phyloP scores from a whole-genome alignment of 768 basidiomycete genomes.

The Megacollybia marginata region DNA sequence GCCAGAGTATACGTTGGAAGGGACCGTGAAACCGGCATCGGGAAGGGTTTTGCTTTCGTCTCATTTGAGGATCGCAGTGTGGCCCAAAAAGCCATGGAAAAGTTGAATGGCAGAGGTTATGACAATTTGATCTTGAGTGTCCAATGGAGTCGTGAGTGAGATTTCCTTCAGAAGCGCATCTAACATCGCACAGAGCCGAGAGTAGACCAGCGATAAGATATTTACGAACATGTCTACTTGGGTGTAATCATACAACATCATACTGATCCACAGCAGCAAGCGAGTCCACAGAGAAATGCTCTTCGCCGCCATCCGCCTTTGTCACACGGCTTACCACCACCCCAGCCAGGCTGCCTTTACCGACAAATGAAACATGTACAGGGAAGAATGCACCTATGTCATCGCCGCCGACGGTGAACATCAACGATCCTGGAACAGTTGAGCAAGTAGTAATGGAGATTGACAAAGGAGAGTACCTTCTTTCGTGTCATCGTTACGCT shows the following conservation, averaged over 20 bases:
- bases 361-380: conserved; percentile 75
- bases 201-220: too few species aligned
- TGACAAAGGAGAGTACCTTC: conserved; percentile 36
- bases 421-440: conserved; percentile 40
- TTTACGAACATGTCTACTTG: background rate
- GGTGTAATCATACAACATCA: conserved; percentile 35
- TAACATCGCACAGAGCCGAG: too few species aligned
- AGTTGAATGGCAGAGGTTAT: conserved; percentile 87
- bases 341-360: conserved; percentile 74
- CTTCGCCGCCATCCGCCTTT: conserved; percentile 37
- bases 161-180: too few species aligned
- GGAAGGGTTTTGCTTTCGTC: conserved; percentile 97
- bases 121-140: conserved; percentile 80
- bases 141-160: conserved; percentile 52
- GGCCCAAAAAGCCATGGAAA: conserved; percentile 87
- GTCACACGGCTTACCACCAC: conserved; percentile 56
- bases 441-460: too few species aligned
- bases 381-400: conserved; percentile 89
- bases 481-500: conserved; percentile 46
- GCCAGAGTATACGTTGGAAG: conserved; percentile 90
- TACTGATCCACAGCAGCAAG: conserved; percentile 51
- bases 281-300: conserved; percentile 45
- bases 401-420: conserved; percentile 84
- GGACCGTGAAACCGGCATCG: conserved; percentile 89
- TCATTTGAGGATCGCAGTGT: conserved; percentile 78